Evolutionary conservation across 1,139 yeast species (phyloP).

Genomic region (Candida frijolesensis): DNA sequence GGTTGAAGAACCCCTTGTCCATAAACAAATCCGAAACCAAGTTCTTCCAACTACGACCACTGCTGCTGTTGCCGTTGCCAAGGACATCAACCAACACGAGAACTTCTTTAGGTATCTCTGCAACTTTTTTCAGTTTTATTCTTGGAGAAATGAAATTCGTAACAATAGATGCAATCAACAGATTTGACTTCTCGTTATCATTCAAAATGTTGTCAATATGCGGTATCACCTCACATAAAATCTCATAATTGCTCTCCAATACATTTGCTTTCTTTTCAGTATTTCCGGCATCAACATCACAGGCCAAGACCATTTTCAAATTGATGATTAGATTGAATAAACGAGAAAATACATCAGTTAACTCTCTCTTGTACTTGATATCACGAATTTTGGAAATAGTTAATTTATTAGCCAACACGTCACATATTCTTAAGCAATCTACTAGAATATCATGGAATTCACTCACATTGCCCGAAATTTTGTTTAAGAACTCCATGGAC

Average conservation of each 20-base stretch:
- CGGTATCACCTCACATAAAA: conserved; percentile 40
- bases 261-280: conserved; percentile 21
- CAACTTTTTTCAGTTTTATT: conserved; percentile 40
- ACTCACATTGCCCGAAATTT: conserved; percentile 50
- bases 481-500: conserved; percentile 60
- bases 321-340: conserved; percentile 9
- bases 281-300: background rate
- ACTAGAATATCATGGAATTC: conserved; percentile 54
- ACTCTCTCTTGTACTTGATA: conserved; percentile 64
- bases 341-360: conserved; percentile 56
- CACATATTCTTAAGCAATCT: conserved; percentile 51
- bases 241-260: conserved; percentile 40
- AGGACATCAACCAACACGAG: conserved; percentile 40
- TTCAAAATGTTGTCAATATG: conserved; percentile 43
- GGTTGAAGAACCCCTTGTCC: conserved; percentile 49
- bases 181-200: conserved; percentile 54
- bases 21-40: conserved; percentile 53
- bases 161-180: conserved; percentile 46
- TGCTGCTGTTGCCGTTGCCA: conserved; percentile 43
- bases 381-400: conserved; percentile 62
- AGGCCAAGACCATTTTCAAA: conserved; percentile 2
- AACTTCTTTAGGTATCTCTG: conserved; percentile 33
- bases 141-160: conserved; percentile 47
- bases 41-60: conserved; percentile 52
- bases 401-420: conserved; percentile 57